A percentile compares a stretch with the other conserved stretches of the same genome.
Evolutionary conservation across 2,329 filamentous ascomycete species (phyloP).

Genomic region (Botrytis galanthina): DNA sequence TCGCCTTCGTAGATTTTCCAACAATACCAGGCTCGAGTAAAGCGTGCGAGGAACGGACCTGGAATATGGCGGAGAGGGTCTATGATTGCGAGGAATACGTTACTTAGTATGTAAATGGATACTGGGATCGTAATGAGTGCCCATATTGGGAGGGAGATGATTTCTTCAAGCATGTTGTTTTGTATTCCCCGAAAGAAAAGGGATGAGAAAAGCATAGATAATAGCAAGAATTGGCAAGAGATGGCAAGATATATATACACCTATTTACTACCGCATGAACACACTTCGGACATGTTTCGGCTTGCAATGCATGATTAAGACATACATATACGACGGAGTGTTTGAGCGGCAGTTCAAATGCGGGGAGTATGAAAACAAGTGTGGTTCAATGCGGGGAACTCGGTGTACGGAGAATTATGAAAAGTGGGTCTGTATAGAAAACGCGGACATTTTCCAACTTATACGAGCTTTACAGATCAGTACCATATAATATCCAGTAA

Average conservation of each 20-base stretch:
- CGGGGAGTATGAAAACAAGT: not conserved
- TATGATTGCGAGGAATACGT: not conserved
- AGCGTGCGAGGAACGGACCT: constrained; percentile 46
- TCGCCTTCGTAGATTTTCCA: constrained; percentile 34
- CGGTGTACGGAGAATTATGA: too few relatives aligned
- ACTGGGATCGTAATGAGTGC: not conserved
- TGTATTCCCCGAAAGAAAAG: not conserved
- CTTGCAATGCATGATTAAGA: not conserved
- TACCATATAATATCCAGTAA: too few relatives aligned
- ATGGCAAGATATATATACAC: not conserved
- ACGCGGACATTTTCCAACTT: too few relatives aligned
- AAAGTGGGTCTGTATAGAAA: too few relatives aligned
- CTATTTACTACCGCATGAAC: not conserved
- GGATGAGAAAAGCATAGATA: not conserved
- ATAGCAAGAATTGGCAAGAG: too few relatives aligned
- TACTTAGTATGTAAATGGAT: constrained; percentile 9
- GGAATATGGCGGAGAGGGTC: constrained; percentile 43
- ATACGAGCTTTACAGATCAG: too few relatives aligned
- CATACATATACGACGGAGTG: not conserved
- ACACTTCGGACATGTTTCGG: not conserved
- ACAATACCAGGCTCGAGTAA: constrained; percentile 46
- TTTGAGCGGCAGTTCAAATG: not conserved
- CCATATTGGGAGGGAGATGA: constrained; percentile 2
- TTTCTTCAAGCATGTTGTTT: constrained; percentile 4
- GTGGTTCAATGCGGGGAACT: not conserved